phyloP scores from a whole-genome alignment of 352 stramenopile species.

The Phytopythium chamaehyphon region DNA sequence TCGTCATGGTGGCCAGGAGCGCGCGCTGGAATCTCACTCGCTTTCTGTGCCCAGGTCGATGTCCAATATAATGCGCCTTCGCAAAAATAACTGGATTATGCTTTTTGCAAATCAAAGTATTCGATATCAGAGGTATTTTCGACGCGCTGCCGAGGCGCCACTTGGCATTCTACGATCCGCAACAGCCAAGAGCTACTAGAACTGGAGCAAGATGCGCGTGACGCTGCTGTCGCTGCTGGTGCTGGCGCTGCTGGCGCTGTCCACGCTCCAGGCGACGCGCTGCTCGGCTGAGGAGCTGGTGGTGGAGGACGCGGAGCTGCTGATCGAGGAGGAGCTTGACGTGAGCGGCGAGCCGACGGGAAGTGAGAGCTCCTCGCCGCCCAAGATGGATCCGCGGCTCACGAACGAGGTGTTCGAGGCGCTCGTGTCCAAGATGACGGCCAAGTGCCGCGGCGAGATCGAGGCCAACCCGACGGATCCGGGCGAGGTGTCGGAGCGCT shows the following conservation, averaged over 20 bases:
- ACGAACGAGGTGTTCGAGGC: slow-evolving; percentile 57
- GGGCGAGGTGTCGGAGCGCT: slow-evolving; percentile 60
- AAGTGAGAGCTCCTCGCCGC: slow-evolving; percentile 11
- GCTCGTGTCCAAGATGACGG: slow-evolving; percentile 72
- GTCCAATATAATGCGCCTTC: no score
- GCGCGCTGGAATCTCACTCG: not conserved
- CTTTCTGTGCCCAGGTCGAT: no score
- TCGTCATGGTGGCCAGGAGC: slow-evolving; percentile 59
- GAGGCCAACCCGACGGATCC: slow-evolving; percentile 63
- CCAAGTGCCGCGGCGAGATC: slow-evolving; percentile 68
- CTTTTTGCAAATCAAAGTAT: no score
- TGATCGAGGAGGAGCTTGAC: slow-evolving; percentile 44
- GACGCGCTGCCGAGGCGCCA: no score
- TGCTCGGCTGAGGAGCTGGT: slow-evolving; percentile 24
- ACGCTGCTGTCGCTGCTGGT: slow-evolving; percentile 42
- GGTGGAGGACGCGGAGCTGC: slow-evolving; percentile 33
- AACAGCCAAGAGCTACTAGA: no score
- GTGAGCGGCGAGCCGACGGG: slow-evolving; percentile 14
- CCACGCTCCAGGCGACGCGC: slow-evolving; percentile 11
- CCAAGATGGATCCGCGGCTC: slow-evolving; percentile 38
- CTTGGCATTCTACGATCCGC: no score
- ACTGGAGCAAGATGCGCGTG: slow-evolving; percentile 39
- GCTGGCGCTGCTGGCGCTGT: slow-evolving; percentile 37
- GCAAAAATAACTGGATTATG: no score
- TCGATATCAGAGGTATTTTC: no score